Evolutionary conservation across 2,329 filamentous ascomycete genomes (phyloP).

Genomic region (Dactylellina sp.): DNA sequence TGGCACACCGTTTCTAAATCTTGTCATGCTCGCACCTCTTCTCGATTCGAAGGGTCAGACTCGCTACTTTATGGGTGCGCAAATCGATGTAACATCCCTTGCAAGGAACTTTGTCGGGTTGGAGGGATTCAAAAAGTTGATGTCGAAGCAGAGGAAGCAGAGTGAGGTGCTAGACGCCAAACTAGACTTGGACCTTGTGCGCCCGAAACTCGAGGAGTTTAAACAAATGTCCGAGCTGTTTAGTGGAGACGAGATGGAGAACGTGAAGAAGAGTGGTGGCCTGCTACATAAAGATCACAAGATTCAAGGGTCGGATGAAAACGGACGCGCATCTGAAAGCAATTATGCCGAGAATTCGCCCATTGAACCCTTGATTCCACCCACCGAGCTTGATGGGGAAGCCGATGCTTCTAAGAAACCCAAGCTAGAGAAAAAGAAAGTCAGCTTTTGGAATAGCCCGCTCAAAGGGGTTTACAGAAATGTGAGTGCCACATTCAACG

Average conservation of each 20-base stretch:
- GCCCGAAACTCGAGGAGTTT: slow-evolving; percentile 68
- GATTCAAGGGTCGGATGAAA: slow-evolving; percentile 7
- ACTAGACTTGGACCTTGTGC: slow-evolving; percentile 36
- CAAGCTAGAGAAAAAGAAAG: slow-evolving; percentile 8
- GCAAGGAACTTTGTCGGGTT: slow-evolving; percentile 75
- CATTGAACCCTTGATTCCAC: slow-evolving; percentile 24
- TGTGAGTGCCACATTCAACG: slow-evolving; percentile 63
- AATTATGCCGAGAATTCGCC: background rate
- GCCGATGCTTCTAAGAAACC: slow-evolving; percentile 49
- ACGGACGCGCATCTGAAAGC: background rate
- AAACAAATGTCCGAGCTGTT: slow-evolving; percentile 77
- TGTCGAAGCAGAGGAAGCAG: slow-evolving; percentile 61
- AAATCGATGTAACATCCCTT: slow-evolving; percentile 77
- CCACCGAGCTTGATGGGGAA: slow-evolving; percentile 58
- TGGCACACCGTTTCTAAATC: slow-evolving; percentile 80
- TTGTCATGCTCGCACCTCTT: slow-evolving; percentile 78
- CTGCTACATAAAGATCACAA: slow-evolving; percentile 68
- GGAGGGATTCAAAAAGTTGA: slow-evolving; percentile 70
- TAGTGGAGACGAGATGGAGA: slow-evolving; percentile 74
- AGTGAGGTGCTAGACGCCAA: slow-evolving; percentile 52
- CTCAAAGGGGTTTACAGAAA: slow-evolving; percentile 71
- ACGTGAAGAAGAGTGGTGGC: slow-evolving; percentile 73
- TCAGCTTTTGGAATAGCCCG: slow-evolving; percentile 55
- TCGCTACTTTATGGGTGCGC: slow-evolving; percentile 78
- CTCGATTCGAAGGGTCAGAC: slow-evolving; percentile 75